Evolutionary conservation across 768 basidiomycete genomes (phyloP).

Genomic region (Calocera viscosa): DNA sequence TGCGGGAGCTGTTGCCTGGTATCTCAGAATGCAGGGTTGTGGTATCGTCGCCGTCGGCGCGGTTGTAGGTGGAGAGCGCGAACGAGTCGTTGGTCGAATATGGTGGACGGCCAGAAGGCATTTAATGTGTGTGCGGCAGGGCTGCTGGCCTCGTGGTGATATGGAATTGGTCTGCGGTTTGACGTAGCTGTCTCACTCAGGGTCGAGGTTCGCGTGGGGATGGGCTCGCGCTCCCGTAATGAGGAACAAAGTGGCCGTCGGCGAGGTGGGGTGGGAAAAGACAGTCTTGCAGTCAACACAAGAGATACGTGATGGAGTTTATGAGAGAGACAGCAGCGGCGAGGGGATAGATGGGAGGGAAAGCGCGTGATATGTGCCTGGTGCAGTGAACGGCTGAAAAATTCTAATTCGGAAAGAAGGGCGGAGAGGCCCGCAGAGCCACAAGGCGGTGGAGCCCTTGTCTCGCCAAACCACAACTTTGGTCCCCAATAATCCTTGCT

Average conservation of each 20-base stretch:
- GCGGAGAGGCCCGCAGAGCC: background rate
- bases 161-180: background rate
- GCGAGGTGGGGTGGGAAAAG: constrained; percentile 4
- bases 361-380: background rate
- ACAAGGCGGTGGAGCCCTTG: constrained; percentile 9
- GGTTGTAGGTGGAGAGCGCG: background rate
- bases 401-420: background rate
- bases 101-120: background rate
- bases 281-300: constrained; percentile 6
- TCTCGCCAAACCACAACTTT: background rate
- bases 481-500: background rate
- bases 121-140: background rate
- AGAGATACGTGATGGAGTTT: background rate
- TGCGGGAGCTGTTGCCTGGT: background rate
- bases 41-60: background rate
- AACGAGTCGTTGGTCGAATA: background rate
- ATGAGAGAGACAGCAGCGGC: background rate
- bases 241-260: background rate
- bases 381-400: background rate
- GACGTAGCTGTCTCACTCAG: background rate
- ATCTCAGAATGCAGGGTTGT: background rate
- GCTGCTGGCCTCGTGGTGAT: constrained; percentile 1
- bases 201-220: background rate
- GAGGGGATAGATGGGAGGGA: background rate
- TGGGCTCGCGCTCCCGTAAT: background rate